Evolutionary conservation across 163 green algal species (phyloP).

Genomic region (Scenedesmus sp.): DNA sequence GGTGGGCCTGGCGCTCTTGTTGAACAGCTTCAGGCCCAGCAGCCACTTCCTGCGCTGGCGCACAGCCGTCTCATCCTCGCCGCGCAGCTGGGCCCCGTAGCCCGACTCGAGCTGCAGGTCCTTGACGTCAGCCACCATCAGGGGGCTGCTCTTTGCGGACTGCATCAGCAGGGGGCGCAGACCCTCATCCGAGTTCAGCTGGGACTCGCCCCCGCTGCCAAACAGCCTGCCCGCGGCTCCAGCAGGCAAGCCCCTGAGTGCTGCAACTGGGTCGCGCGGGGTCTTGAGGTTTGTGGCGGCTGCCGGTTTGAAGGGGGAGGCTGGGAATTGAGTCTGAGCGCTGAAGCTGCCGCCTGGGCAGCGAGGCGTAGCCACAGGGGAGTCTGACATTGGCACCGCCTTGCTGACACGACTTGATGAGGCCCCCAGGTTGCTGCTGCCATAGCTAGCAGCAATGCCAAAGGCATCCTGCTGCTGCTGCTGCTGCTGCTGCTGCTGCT

Average conservation of each 20-base stretch:
- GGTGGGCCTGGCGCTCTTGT: neutral
- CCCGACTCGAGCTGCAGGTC: neutral
- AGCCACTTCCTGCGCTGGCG: constrained; percentile 11
- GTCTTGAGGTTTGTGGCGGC: neutral
- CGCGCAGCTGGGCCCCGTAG: neutral
- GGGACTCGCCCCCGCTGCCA: neutral
- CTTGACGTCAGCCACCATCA: constrained; percentile 33
- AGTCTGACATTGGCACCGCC: neutral
- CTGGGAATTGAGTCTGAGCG: neutral
- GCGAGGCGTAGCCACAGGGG: neutral
- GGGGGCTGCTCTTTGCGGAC: constrained; percentile 39
- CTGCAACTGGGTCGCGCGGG: neutral
- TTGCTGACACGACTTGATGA: neutral
- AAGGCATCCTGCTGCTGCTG: neutral
- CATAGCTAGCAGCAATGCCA: neutral
- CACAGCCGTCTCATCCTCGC: neutral
- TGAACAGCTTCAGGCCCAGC: constrained; percentile 1
- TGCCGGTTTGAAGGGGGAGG: neutral
- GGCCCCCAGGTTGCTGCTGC: neutral
- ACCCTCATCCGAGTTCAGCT: constrained; percentile 4
- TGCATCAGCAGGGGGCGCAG: neutral
- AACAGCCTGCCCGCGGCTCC: neutral
- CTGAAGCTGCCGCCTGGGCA: neutral
- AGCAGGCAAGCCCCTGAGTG: neutral
- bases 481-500: neutral